Evolutionary conservation across 2,329 filamentous ascomycete genomes (phyloP).

Genomic region (Xylaria sp.): DNA sequence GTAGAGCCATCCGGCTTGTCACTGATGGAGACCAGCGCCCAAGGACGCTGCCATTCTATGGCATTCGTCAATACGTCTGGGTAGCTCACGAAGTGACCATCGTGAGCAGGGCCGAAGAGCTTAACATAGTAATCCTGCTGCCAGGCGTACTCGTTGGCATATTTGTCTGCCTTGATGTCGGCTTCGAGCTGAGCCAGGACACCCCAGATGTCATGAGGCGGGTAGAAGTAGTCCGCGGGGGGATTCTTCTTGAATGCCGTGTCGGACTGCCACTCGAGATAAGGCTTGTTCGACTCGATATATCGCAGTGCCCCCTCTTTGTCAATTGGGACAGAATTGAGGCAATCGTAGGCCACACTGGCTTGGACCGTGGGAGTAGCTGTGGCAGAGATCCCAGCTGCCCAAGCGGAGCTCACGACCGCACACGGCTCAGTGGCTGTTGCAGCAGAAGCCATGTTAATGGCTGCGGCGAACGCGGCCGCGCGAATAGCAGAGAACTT

Average conservation of each 20-base stretch:
- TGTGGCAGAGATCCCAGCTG: constrained; percentile 45
- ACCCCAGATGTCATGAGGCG: constrained; percentile 54
- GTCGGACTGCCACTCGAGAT: constrained; percentile 57
- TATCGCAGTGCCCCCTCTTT: constrained; percentile 55
- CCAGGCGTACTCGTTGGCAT: constrained; percentile 56
- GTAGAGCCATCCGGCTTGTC: constrained; percentile 47
- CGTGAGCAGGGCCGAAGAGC: constrained; percentile 55
- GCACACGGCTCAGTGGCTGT: constrained; percentile 48
- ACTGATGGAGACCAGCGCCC: constrained; percentile 49
- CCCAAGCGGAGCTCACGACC: constrained; percentile 48
- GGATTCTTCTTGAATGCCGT: constrained; percentile 54
- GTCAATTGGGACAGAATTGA: constrained; percentile 56
- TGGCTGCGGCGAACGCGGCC: constrained; percentile 32
- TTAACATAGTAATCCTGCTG: constrained; percentile 54
- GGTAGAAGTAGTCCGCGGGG: constrained; percentile 53
- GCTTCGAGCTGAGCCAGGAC: constrained; percentile 50
- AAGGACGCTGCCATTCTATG: constrained; percentile 52
- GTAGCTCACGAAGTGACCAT: constrained; percentile 57
- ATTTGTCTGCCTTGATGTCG: constrained; percentile 51
- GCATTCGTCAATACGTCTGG: constrained; percentile 54
- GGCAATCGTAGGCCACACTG: constrained; percentile 54
- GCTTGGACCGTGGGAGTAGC: constrained; percentile 53
- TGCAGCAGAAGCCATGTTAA: constrained; percentile 28
- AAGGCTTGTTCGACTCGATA: constrained; percentile 54
- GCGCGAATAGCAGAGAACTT: constrained; percentile 36